Base-by-base conservation (phyloP, 1,139 yeast species). In the Eremothecium gossypii region DNA sequence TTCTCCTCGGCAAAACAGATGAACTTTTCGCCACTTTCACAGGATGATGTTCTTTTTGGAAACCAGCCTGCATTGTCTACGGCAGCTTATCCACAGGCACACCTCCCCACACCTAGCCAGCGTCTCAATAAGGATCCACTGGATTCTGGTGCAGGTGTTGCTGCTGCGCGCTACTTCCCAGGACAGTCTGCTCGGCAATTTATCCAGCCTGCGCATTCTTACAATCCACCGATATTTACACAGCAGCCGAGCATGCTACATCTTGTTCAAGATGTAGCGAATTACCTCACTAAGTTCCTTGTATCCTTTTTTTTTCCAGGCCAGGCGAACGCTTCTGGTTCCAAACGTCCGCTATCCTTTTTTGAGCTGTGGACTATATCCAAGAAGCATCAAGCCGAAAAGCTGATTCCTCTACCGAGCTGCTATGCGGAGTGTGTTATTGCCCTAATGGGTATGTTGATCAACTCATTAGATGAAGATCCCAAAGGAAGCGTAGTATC, bases 391-490 rank as follows among this genome's bases (percentile, higher is more conserved):
- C 45, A 79, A 50, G 74, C 84, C 0, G 77, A 77, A 47, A 70
- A 75, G 14, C 62, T 86, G 36, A 69, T 79, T 1, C 69, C 77
- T 13, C 71, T 78, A 43, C 78, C 84, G 0, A 74, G 71, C 44
- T 83, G 84, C 2, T 78, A 80, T 55, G 75, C 84, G 0, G 74
- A 79, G n/a, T 71, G 80, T 37, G 69, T 83, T 1, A 58, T 80
- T 9, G 64, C 84, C 3, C 70, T 79, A 42, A 65, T 80, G 44
- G 65, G 62, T 1, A 43, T 61, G 9, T 31, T 79, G 30, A 67
- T 74, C n/a, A 76, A 72, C 51, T 77, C 87, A 0, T 68, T 75
- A 27, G 77, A 74, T 45, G 86, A 81, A 56, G 87, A 80, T 50
- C 76, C 74, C 43, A 71, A 66, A 41, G 71, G 74, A 31, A 65